Base-by-base conservation (phyloP, 331 rosid species). In the Cydonia oblonga region DNA sequence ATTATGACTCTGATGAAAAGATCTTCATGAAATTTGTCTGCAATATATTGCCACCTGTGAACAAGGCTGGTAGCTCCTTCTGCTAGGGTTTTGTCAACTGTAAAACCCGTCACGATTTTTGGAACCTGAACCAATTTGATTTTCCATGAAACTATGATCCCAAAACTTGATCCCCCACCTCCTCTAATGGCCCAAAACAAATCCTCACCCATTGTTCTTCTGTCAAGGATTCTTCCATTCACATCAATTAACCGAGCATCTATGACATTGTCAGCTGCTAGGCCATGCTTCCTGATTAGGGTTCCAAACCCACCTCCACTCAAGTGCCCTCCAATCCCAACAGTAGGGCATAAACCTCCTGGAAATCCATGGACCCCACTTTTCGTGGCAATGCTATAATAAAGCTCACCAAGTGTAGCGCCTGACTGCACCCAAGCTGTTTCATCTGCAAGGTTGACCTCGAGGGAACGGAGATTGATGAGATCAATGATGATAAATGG, bases 141-240 rank as follows among this genome's bases (percentile, higher is more conserved):
- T 32, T 85, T 82, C 86, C 84, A 85, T 33, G 84, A 72, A 16
- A 79, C 12, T 2, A 87, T 67, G 11, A 87, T 62, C 56, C 90
- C 91, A 80, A 85, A 83, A 58, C 88, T 87, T 58, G 83, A 78
- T 2, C 87, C 91, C 2, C 90, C 87, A 2, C 91, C 96, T 20
- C 88, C 96, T 69, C 86, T 79, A 1, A 89, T 83, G 19, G 88
- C 90, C 96, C 91, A 89, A 74, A 86, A 86, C 10, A 85, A 69
- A 64, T 80, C 84, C 53, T 85, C 88, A 4, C 87, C 86, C 91
- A 86, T 89, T 59, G 67, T 25, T 61, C 85, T 83, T 40, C 42
- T 10, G 24, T 85, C 74, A 3, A 71, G 78, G 38, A 85, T 33
- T 2, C 44, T 76, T 0, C 95, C 90, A 69, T 79, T 65, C 5